phyloP scores from a whole-genome alignment of 192 early-diverging fungal genomes.

The Lobosporangium transversale region DNA sequence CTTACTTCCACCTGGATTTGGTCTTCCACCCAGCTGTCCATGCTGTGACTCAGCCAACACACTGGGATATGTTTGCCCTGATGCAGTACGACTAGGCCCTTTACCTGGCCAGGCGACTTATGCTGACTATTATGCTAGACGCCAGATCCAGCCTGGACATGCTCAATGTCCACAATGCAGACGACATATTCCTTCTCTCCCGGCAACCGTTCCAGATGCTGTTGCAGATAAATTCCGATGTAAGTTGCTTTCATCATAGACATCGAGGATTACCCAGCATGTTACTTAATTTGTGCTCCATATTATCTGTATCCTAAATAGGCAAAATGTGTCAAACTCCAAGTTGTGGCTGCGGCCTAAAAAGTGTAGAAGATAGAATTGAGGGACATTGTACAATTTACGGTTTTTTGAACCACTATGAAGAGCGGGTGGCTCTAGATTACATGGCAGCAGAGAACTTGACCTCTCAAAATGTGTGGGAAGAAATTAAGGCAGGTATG shows the following conservation, averaged over 20 bases:
- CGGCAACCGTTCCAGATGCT: not conserved
- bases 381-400: not conserved
- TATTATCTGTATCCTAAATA: too few relatives aligned
- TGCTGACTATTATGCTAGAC: conserved; percentile 3
- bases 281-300: too few relatives aligned
- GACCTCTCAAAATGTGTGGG: conserved; percentile 9
- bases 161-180: conserved; percentile 20
- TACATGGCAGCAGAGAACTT: conserved; percentile 10
- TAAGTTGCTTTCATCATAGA: too few relatives aligned
- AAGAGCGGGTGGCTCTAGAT: conserved; percentile 4
- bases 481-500: conserved; percentile 30
- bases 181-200: conserved; percentile 17
- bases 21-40: conserved; percentile 15
- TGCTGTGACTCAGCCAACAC: conserved; percentile 40
- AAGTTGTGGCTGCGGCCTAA: conserved; percentile 16
- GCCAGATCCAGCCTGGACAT: conserved; percentile 27
- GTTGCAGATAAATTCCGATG: conserved; percentile 23
- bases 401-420: conserved; percentile 13
- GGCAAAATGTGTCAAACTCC: conserved; percentile 40
- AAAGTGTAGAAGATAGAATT: conserved; percentile 27
- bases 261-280: too few relatives aligned
- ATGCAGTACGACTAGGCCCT: conserved; percentile 11
- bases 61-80: conserved; percentile 30
- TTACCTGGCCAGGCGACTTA: conserved; percentile 12
- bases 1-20: not conserved